These are phyloP conservation scores for Botrytis byssoidea DNA, from an alignment of 2,329 filamentous ascomycete genomes.

Conservation along the genomic window DNA sequence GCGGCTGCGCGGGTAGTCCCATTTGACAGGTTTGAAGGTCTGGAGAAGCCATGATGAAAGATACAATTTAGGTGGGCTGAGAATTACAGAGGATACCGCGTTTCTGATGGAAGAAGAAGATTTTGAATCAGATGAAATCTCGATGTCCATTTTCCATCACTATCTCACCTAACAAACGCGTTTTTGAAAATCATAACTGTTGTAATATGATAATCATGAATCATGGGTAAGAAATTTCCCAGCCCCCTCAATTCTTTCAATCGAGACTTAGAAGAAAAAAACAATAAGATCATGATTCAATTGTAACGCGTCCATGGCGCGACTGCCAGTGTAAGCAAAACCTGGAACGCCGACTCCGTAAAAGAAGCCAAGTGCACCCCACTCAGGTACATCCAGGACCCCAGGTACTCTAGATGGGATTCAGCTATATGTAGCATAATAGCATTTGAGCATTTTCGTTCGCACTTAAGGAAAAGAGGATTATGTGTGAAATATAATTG, in stretches of 20 bases:
- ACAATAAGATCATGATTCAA: slow-evolving; percentile 7
- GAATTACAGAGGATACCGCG: slow-evolving; percentile 1
- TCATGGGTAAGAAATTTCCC: slow-evolving; percentile 7
- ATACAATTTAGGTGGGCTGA: neutral
- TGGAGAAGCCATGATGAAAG: neutral
- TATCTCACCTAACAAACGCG: neutral
- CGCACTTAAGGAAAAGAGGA: neutral
- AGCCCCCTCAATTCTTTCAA: slow-evolving; percentile 17
- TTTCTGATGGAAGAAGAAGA: neutral
- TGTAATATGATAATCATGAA: neutral
- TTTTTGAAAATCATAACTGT: slow-evolving; percentile 5
- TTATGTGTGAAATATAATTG: neutral
- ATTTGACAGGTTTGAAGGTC: slow-evolving; percentile 16
- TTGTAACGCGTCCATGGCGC: slow-evolving; percentile 2
- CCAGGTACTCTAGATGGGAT: slow-evolving; percentile 10
- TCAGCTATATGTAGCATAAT: neutral
- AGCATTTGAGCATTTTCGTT: neutral
- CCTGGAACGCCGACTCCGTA: neutral
- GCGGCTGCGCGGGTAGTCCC: slow-evolving; percentile 22
- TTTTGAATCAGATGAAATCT: slow-evolving; percentile 5
- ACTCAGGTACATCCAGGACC: slow-evolving; percentile 13
- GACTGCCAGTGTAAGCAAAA: neutral
- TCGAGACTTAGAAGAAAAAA: neutral
- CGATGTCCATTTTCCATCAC: neutral
- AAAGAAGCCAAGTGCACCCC: slow-evolving; percentile 3